A percentile compares a stretch with the other conserved stretches of the same genome.
Evolutionary conservation across 2,329 filamentous ascomycete genomes (phyloP).

Genomic region (Fusarium praegraminearum): DNA sequence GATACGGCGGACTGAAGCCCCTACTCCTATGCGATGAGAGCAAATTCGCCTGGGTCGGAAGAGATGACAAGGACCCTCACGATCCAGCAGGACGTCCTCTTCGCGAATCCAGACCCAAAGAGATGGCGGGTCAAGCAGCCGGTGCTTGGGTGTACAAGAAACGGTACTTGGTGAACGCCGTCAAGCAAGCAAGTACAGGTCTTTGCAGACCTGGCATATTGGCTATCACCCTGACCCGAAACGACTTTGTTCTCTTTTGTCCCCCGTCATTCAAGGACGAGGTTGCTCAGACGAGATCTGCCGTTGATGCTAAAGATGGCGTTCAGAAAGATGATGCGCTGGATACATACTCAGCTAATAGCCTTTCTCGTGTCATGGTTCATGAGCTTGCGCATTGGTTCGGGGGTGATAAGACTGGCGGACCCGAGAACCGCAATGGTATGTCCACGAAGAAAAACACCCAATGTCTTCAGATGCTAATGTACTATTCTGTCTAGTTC

Average conservation of each 20-base stretch:
- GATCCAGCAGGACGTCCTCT: background rate
- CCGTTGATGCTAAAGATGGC: slow-evolving; percentile 4
- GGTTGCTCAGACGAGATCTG: background rate
- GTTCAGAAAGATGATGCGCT: background rate
- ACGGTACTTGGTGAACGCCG: background rate
- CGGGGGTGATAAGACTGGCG: background rate
- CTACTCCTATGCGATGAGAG: slow-evolving; percentile 5
- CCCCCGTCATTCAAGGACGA: background rate
- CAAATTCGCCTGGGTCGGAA: slow-evolving; percentile 3
- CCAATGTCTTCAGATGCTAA: background rate
- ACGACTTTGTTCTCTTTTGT: slow-evolving; percentile 2
- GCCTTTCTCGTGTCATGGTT: slow-evolving; percentile 8
- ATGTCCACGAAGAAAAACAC: rapidly evolving
- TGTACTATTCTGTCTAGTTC: background rate
- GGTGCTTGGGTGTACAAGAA: slow-evolving; percentile 15
- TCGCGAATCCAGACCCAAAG: background rate
- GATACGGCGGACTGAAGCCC: slow-evolving; percentile 4
- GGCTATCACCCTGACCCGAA: background rate
- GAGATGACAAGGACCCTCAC: background rate
- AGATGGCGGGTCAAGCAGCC: background rate
- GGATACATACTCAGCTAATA: background rate
- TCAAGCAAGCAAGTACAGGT: background rate
- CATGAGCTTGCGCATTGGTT: slow-evolving; percentile 14
- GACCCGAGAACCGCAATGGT: background rate
- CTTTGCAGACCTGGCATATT: background rate